A percentile compares a stretch with the other conserved stretches of the same genome.
These are phyloP conservation scores for Piper betle DNA, from an alignment of 164 flowering plant genomes.

Conservation along the genomic window DNA sequence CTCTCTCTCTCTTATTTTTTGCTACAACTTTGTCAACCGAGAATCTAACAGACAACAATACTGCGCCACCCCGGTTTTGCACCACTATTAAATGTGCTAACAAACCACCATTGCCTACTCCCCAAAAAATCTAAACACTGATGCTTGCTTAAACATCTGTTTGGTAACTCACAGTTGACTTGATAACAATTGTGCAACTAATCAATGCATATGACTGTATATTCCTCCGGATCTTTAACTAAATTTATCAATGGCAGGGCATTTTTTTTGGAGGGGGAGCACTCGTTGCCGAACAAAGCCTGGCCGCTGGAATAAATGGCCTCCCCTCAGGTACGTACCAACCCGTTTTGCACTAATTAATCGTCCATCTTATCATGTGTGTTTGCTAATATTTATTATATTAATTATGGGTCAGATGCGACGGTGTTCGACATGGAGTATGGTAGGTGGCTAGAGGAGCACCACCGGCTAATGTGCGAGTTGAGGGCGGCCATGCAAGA, in stretches of 20 bases:
- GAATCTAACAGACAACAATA: not conserved
- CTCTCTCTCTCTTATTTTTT: not conserved
- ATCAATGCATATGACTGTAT: not conserved
- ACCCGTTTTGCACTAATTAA: not conserved
- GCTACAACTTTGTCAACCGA: not conserved
- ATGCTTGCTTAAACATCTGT: not conserved
- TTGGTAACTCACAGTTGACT: not conserved
- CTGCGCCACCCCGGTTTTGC: not conserved
- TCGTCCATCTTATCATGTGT: too few species aligned
- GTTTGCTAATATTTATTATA: too few species aligned
- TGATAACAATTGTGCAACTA: too few species aligned
- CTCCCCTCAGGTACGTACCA: conserved; percentile 43
- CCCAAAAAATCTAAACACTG: not conserved
- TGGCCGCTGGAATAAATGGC: conserved; percentile 33
- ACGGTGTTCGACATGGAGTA: conserved; percentile 87
- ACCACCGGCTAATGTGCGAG: conserved; percentile 79
- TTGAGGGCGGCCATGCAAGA: conserved; percentile 84
- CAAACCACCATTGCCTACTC: not conserved
- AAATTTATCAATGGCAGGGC: conserved; percentile 33
- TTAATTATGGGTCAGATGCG: conserved; percentile 31
- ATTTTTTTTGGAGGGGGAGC: conserved; percentile 58
- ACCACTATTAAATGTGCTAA: not conserved
- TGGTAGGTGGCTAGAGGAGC: conserved; percentile 88
- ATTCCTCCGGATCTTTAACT: too few species aligned
- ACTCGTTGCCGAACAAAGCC: conserved; percentile 55